phyloP scores from a whole-genome alignment of 768 basidiomycete genomes.

The Leccinum subtestaceum region DNA sequence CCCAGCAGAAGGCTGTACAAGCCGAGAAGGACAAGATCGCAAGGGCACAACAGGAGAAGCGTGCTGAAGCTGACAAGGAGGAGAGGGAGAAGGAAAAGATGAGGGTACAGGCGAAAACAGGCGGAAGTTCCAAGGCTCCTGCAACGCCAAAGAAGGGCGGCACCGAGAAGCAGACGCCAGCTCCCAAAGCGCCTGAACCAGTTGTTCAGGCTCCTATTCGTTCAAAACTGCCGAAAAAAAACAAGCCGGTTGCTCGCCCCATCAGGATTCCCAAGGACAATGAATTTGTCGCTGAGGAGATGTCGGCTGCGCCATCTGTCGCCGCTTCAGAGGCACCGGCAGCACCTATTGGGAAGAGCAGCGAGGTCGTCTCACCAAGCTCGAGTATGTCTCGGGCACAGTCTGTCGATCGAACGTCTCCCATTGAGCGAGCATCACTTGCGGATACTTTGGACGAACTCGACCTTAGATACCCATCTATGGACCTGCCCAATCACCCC shows the following conservation, averaged over 20 bases:
- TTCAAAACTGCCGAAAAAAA: conserved; percentile 84
- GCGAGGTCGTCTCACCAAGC: conserved; percentile 41
- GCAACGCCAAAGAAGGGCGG: conserved; percentile 15
- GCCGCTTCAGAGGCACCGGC: conserved; percentile 48
- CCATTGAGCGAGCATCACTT: conserved; percentile 48
- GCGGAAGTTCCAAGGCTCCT: conserved; percentile 25
- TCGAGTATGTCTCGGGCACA: conserved; percentile 59
- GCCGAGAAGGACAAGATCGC: conserved; percentile 36
- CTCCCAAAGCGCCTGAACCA: conserved; percentile 32
- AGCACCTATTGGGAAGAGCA: conserved; percentile 32
- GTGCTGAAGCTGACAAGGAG: conserved; percentile 28
- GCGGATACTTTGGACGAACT: conserved; percentile 70
- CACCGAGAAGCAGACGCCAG: conserved; percentile 19
- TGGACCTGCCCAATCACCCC: conserved; percentile 67
- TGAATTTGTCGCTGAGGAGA: conserved; percentile 39
- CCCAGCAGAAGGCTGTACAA: conserved; percentile 32
- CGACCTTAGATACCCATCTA: conserved; percentile 52
- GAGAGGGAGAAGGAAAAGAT: conserved; percentile 30
- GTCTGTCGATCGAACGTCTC: conserved; percentile 50
- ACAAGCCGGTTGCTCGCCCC: conserved; percentile 59
- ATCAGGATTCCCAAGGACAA: conserved; percentile 63
- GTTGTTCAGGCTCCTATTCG: conserved; percentile 65
- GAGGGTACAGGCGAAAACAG: conserved; percentile 25
- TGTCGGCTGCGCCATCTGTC: conserved; percentile 43
- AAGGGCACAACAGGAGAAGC: conserved; percentile 34